Conservation (phyloP, 2,329 filamentous ascomycete genomes). For the Colletotrichum karsti region DNA sequence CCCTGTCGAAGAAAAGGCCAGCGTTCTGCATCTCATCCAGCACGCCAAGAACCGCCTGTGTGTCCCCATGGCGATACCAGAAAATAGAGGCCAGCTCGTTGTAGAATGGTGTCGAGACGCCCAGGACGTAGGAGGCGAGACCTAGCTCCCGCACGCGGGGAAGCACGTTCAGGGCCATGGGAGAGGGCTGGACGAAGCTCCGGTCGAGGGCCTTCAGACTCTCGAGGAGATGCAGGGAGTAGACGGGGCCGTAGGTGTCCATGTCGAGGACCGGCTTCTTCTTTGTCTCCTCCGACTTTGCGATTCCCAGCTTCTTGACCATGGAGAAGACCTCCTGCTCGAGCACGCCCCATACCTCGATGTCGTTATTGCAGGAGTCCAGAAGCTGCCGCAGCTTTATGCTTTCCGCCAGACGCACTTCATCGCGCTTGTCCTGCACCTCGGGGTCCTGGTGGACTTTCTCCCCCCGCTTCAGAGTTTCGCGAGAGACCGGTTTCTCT, state of each 20-base stretch:
- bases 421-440: constrained; percentile 35
- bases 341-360: constrained; percentile 72
- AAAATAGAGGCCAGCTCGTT: constrained; percentile 70
- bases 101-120: constrained; percentile 75
- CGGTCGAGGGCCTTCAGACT: constrained; percentile 65
- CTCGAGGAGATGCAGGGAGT: constrained; percentile 67
- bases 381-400: constrained; percentile 63
- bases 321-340: constrained; percentile 73
- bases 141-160: constrained; percentile 75
- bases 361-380: constrained; percentile 64
- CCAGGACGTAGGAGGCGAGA: constrained; percentile 75
- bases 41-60: constrained; percentile 60
- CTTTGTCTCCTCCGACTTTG: constrained; percentile 23
- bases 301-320: constrained; percentile 63
- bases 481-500: not conserved
- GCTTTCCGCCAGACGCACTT: constrained; percentile 48
- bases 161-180: constrained; percentile 67
- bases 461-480: constrained; percentile 2
- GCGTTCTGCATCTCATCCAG: constrained; percentile 73
- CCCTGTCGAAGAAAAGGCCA: constrained; percentile 65
- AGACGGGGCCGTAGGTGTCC: constrained; percentile 70
- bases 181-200: constrained; percentile 66
- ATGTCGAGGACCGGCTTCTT: constrained; percentile 48
- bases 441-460: not conserved
- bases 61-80: constrained; percentile 69